Percentiles rank a stretch among this genome's conserved stretches.
phyloP scores from a whole-genome alignment of 371 early-diverging fungal genomes.

The Lichtheimia corymbifera region DNA sequence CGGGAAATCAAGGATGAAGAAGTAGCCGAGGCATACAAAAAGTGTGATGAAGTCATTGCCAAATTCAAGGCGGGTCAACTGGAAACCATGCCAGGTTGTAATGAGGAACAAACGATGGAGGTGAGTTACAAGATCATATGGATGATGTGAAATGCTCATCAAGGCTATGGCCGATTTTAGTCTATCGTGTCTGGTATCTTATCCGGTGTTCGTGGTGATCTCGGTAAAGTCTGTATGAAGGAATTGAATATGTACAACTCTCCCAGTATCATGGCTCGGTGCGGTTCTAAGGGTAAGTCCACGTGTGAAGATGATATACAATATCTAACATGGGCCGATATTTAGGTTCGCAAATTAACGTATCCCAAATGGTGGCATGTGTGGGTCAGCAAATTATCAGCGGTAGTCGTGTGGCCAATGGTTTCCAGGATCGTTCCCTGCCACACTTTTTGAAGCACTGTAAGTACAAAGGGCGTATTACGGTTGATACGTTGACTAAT shows the following conservation, averaged over 20 bases:
- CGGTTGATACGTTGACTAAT: neutral
- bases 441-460: conserved; percentile 95
- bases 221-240: conserved; percentile 93
- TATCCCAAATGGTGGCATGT: conserved; percentile 99
- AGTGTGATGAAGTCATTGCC: conserved; percentile 85
- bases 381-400: conserved; percentile 99
- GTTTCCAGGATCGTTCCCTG: conserved; percentile 95
- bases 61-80: conserved; percentile 73
- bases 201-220: conserved; percentile 93
- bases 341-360: conserved; percentile 92
- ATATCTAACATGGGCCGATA: neutral
- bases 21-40: conserved; percentile 79
- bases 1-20: conserved; percentile 77
- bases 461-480: conserved; percentile 23
- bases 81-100: conserved; percentile 87
- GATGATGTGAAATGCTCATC: neutral
- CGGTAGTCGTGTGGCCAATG: conserved; percentile 96
- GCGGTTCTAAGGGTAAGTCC: conserved; percentile 93
- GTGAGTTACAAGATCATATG: conserved; percentile 17
- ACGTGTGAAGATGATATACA: neutral
- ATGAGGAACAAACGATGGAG: conserved; percentile 90
- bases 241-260: conserved; percentile 95
- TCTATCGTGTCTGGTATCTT: conserved; percentile 88
- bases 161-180: conserved; percentile 7
- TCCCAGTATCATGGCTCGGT: conserved; percentile 97